These are phyloP conservation scores for Scutellaria barbata DNA, from an alignment of 257 asterid genomes.

Conservation along the genomic window DNA sequence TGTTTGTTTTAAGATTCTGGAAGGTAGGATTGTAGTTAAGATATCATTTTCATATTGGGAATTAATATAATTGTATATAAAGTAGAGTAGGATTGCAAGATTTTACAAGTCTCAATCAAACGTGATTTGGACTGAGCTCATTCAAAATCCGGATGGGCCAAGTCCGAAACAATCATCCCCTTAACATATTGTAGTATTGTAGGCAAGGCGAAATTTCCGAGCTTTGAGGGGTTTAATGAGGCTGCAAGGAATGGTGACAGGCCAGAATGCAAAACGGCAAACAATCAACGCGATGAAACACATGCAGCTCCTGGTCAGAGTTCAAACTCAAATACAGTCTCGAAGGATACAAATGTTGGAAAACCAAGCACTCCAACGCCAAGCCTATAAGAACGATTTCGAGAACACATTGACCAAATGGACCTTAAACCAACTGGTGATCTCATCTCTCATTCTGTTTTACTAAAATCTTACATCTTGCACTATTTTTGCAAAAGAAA, in stretches of 20 bases:
- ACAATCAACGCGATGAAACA: constrained; percentile 88
- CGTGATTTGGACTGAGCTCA: no score
- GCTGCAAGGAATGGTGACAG: constrained; percentile 90
- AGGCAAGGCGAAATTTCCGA: constrained; percentile 87
- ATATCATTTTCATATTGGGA: no score
- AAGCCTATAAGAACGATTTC: constrained; percentile 44
- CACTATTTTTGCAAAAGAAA: no score
- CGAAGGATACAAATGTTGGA: constrained; percentile 85
- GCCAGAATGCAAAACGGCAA: constrained; percentile 78
- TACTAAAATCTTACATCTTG: no score
- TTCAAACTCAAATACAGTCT: constrained; percentile 88
- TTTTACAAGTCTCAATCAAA: no score
- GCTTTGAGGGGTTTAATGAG: constrained; percentile 88
- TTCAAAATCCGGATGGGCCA: no score
- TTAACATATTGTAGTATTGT: constrained; percentile 5
- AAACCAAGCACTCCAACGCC: constrained; percentile 56
- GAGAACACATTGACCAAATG: constrained; percentile 75
- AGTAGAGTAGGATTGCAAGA: no score
- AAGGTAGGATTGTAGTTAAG: no score
- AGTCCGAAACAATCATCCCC: no score
- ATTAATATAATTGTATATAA: no score
- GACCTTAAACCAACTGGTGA: constrained; percentile 60
- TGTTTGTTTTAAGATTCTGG: no score
- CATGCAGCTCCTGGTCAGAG: constrained; percentile 87
- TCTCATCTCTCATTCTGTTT: constrained; percentile 14